phyloP scores from a whole-genome alignment of 169 alveolate genomes.

The Plasmodium chabaudi region DNA sequence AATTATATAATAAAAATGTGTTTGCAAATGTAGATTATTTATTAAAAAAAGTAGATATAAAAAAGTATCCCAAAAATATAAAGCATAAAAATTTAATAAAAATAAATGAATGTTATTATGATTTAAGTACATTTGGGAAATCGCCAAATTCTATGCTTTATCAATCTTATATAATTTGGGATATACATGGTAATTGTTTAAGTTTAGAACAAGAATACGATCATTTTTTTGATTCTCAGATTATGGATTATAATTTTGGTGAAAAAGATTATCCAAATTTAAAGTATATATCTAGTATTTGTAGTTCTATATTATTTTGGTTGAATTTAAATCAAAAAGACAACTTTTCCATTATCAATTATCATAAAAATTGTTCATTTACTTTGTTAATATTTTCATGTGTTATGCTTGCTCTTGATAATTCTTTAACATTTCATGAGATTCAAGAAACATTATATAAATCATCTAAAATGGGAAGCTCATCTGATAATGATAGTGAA shows the following conservation, averaged over 20 bases:
- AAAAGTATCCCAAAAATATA: conserved; percentile 29
- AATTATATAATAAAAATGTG: conserved; percentile 64
- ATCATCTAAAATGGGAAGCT: conserved; percentile 55
- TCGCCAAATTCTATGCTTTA: conserved; percentile 77
- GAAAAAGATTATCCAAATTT: conserved; percentile 82
- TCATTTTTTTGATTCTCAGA: conserved; percentile 80
- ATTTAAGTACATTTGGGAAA: conserved; percentile 80
- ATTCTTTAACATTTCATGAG: conserved; percentile 54
- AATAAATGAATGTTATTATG: conserved; percentile 80
- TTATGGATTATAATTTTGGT: conserved; percentile 80
- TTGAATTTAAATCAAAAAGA: conserved; percentile 81
- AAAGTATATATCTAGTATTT: conserved; percentile 78
- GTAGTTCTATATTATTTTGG: conserved; percentile 83
- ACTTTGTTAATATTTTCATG: conserved; percentile 69
- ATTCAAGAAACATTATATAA: conserved; percentile 69
- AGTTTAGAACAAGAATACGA: conserved; percentile 79
- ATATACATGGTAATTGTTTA: conserved; percentile 77
- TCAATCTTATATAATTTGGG: conserved; percentile 84
- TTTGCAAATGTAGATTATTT: conserved; percentile 77
- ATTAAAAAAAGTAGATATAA: conserved; percentile 73
- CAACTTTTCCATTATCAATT: conserved; percentile 81
- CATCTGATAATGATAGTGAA: conserved; percentile 2
- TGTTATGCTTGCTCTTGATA: conserved; percentile 66
- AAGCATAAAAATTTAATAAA: conserved; percentile 45
- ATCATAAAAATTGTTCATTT: conserved; percentile 76